Evolutionary conservation across 176 grass and related monocot species (phyloP).

Genomic region (Urochloa ruziziensis): DNA sequence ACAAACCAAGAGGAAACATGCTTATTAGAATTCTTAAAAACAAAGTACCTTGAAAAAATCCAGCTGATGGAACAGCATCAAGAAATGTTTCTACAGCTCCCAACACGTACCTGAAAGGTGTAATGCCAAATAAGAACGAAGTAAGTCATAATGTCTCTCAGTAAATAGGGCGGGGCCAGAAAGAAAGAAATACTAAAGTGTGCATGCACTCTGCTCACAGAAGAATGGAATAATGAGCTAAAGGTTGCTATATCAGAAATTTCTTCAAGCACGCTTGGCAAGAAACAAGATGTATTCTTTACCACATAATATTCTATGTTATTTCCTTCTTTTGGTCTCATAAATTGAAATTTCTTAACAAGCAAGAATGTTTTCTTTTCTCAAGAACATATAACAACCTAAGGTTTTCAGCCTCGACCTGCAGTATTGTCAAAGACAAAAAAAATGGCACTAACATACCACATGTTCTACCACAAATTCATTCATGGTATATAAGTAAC

Average conservation of each 20-base stretch:
- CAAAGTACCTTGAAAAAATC: constrained; percentile 76
- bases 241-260: background rate
- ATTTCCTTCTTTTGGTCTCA: background rate
- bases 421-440: background rate
- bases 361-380: background rate
- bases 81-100: constrained; percentile 99
- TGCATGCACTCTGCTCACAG: background rate
- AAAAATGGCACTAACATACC: background rate
- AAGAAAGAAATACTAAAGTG: background rate
- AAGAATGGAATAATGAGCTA: background rate
- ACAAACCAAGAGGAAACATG: background rate
- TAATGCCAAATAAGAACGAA: background rate
- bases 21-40: background rate
- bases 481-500: background rate
- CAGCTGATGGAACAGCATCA: constrained; percentile 79
- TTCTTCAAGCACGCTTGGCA: background rate
- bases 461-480: background rate
- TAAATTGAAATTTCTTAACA: background rate
- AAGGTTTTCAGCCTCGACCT: background rate
- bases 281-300: background rate
- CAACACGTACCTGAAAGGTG: constrained; percentile 77
- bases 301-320: background rate
- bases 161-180: background rate
- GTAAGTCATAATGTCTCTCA: background rate
- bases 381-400: background rate